Base-by-base conservation (phyloP, 2,329 filamentous ascomycete species). In the Cladophialophora bantiana region DNA sequence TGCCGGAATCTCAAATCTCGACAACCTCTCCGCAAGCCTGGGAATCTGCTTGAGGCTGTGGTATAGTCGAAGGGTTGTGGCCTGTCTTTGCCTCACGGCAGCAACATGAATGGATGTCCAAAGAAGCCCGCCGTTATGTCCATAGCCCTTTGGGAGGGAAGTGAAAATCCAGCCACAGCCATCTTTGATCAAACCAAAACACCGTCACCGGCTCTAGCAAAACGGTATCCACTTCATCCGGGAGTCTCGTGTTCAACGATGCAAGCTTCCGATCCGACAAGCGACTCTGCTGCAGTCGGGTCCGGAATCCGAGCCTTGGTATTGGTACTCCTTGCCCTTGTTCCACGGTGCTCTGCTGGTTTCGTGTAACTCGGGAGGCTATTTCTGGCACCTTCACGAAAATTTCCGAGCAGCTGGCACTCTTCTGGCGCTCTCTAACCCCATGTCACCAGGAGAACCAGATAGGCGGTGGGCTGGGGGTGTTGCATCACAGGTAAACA, bases 401-500 rank as follows among this genome's bases (percentile, higher is more conserved):
- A 48, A 50, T 42, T 68, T 68, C 63, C 63, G 63, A 65, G 48
- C 31, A 42, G 32, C 50, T 63, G 66, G 66, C 40, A 59, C 59
- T 55, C n/a, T 15, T 50, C 45, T 20, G 26, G 20, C 45, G 26
- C 18, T 26, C 34, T 54, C 54, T 50, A 60, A 63, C 59, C 59
- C 62, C 35, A 63, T 56, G 36, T 31, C 31, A 56, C 40, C 40
- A 38, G 35, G 45, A 48, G 36, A 35, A 61, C 32, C 26, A 63
- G 54, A 62, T 10, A 31, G 48, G 62, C 54, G 50, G 55, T 56
- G 50, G 61, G 45, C 32, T 59, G 54, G 55, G 36, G 55, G 36
- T 32, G 53, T 68, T 20, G 58, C 59, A 65, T 65, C 59, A 45
- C 42, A 48, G 31, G 34, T 32, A 15, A 53, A 20, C n/a, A 31